Base-by-base conservation (phyloP, 2,329 filamentous ascomycete genomes). In the Nothophaeocryptopus gaeumannii region DNA sequence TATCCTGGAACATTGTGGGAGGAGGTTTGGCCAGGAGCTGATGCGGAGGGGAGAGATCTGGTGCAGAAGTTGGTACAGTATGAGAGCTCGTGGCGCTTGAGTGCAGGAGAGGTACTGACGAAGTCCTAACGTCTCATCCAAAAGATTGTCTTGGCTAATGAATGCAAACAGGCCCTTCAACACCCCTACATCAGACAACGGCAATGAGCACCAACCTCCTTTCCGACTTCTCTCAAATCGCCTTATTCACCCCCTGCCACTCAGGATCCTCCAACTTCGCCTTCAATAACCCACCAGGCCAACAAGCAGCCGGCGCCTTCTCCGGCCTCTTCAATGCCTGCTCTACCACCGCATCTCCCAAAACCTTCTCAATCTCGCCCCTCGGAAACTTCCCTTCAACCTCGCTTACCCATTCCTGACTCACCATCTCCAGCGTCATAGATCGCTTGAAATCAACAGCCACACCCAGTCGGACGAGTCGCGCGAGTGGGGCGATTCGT, bases 1-100 rank as follows among this genome's bases (percentile, higher is more conserved):
- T 96, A 95, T 64, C 79, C 83, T 3, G 70, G 75, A 0, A 79
- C 79, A 56, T 55, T 74, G 0, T 96, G 91, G 90, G 75, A 81
- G 1, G 78, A 80, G 1, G 74, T 96, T 13, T 71, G 97, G 36
- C 81, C 82, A 0, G 76, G 74, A 5, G 78, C 82, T 0, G 78
- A 82, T 2, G 68, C 74, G 0, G 72, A 73, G 11, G 85, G 83
- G 26, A 77, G 80, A 51, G 79, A 86, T 54, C 71, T 96, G 31
- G 81, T 95, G 8, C 76, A 74, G 34, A 74, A 72, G 5, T 68
- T 96, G 55, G 78, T 99, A 10, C 75, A 76, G 39, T 99, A 86
- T 70, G 84, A 95, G 66, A 86, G 79, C 64, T 72, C 78, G 10
- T 69, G 75, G 34, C 80, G 93, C 57, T 71, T 86, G 55, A 85